phyloP scores from a whole-genome alignment of 139 green algal genomes.

The Eudorina sp. region DNA sequence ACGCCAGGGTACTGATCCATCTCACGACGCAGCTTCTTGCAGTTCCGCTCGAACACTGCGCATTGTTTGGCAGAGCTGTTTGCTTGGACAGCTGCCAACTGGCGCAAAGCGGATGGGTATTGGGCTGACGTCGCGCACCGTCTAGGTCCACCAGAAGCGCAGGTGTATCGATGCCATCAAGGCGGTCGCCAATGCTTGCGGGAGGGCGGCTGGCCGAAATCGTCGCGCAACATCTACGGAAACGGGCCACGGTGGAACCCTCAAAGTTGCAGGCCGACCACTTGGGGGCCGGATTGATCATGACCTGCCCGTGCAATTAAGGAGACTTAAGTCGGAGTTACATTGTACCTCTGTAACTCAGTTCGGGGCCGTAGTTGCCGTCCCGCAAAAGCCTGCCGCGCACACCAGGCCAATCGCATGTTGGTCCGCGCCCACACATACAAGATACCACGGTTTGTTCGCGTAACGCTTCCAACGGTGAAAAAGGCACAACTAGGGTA shows the following conservation, averaged over 20 bases:
- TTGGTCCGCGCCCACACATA: not conserved
- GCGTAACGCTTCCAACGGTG: no score
- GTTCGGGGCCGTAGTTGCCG: no score
- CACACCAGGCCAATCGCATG: not conserved
- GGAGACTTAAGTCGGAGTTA: no score
- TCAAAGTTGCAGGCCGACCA: no score
- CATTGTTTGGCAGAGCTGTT: no score
- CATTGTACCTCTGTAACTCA: no score
- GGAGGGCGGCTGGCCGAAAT: slow-evolving; percentile 23
- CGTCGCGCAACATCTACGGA: not conserved
- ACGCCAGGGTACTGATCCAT: slow-evolving; percentile 45
- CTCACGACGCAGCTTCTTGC: slow-evolving; percentile 17
- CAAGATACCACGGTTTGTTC: not conserved
- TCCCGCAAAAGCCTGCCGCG: not conserved
- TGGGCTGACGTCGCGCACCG: slow-evolving; percentile 3
- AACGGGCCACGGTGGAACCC: no score
- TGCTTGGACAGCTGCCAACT: no score
- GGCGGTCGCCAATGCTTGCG: not conserved
- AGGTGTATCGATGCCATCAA: slow-evolving; percentile 15
- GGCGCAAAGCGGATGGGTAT: no score
- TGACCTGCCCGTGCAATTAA: no score
- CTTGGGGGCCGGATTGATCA: no score
- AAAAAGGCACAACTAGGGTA: no score
- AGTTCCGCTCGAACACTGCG: slow-evolving; percentile 55
- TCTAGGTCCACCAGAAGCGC: slow-evolving; percentile 43